A percentile compares a stretch with the other conserved stretches of the same genome.
phyloP scores from a whole-genome alignment of 2,329 filamentous ascomycete species.

The Aspergillus sp. region DNA sequence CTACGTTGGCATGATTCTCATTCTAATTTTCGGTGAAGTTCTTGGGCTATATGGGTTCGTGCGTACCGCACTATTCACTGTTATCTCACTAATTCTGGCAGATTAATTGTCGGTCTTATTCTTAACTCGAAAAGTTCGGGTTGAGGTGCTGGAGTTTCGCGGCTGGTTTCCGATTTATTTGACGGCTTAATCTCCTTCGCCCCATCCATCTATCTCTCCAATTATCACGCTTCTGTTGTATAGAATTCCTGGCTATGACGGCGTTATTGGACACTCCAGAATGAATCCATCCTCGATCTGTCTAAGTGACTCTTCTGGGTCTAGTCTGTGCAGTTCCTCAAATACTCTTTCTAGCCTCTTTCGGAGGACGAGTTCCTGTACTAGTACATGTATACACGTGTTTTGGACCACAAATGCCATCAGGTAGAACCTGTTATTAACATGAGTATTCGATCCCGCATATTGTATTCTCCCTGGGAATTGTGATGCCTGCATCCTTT shows the following conservation, averaged over 20 bases:
- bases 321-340: background rate
- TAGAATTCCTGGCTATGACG: conserved; percentile 3
- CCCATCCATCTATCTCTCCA: background rate
- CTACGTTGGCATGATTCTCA: conserved; percentile 98
- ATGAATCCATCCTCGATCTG: background rate
- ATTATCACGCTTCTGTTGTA: conserved; percentile 7
- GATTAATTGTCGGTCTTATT: conserved; percentile 88
- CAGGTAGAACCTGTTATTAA: conserved; percentile 3
- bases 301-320: background rate
- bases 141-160: conserved; percentile 7
- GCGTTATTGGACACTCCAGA: background rate
- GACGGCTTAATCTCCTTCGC: conserved; percentile 7
- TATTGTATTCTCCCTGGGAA: background rate
- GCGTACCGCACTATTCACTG: background rate
- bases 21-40: conserved; percentile 97
- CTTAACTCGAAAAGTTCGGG: conserved; percentile 74
- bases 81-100: conserved; percentile 39
- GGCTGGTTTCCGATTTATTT: conserved; percentile 9
- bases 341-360: background rate
- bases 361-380: conserved; percentile 14
- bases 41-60: conserved; percentile 91
- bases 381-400: conserved; percentile 19
- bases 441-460: background rate
- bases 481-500: conserved; percentile 1
- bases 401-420: conserved; percentile 14